Percentiles rank a stretch among this genome's conserved stretches.
phyloP scores from a whole-genome alignment of 768 basidiomycete genomes.

The Trametopsis cervina region DNA sequence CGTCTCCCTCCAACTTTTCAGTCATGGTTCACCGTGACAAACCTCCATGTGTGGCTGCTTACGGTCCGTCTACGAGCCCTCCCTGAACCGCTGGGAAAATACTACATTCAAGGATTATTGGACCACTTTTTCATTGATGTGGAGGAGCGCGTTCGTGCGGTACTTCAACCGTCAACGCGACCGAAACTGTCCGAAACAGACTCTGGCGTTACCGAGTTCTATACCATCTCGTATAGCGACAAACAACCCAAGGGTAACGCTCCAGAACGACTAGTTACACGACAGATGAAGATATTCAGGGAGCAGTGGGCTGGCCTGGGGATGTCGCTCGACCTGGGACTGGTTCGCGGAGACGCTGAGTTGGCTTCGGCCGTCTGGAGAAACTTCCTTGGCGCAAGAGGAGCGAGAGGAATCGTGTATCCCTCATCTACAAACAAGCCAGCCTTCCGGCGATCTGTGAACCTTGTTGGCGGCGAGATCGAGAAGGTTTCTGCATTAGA shows the following conservation, averaged over 20 bases:
- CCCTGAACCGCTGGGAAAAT: slow-evolving; percentile 53
- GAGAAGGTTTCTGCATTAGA: slow-evolving; percentile 54
- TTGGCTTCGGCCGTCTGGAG: slow-evolving; percentile 88
- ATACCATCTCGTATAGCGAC: slow-evolving; percentile 14
- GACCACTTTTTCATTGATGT: slow-evolving; percentile 96
- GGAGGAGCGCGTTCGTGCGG: slow-evolving; percentile 80
- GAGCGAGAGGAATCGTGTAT: slow-evolving; percentile 59
- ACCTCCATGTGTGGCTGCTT: slow-evolving; percentile 88
- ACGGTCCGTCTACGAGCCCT: slow-evolving; percentile 84
- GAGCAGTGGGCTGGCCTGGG: slow-evolving; percentile 87
- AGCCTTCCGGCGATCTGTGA: slow-evolving; percentile 55
- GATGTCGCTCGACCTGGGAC: slow-evolving; percentile 71
- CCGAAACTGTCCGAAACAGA: slow-evolving; percentile 15
- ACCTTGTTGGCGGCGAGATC: slow-evolving; percentile 61
- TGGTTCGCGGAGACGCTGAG: slow-evolving; percentile 71
- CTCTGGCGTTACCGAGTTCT: slow-evolving; percentile 24
- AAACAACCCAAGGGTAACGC: slow-evolving; percentile 33
- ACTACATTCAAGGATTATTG: slow-evolving; percentile 75
- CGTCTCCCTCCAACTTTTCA: slow-evolving; percentile 89
- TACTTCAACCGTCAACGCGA: slow-evolving; percentile 32
- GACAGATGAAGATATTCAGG: slow-evolving; percentile 87
- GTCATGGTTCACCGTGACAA: slow-evolving; percentile 93
- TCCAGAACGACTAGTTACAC: slow-evolving; percentile 72
- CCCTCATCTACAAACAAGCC: slow-evolving; percentile 25
- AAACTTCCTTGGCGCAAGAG: slow-evolving; percentile 81